A percentile compares a stretch with the other conserved stretches of the same genome.
phyloP scores from a whole-genome alignment of 2,329 filamentous ascomycete species.

The Phyllosticta paracitricarpa region DNA sequence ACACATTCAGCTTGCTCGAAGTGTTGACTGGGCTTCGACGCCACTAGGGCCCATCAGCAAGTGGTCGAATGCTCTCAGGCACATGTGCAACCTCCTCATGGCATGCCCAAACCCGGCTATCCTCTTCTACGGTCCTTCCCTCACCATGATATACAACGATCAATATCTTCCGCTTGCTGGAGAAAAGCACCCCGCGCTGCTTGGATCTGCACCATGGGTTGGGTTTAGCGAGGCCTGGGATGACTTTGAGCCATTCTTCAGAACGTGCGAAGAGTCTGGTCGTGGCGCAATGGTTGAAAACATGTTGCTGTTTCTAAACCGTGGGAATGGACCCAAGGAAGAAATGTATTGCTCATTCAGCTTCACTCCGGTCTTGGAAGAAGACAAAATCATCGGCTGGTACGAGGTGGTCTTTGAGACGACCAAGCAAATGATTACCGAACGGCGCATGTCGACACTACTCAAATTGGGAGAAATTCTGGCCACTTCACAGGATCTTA shows the following conservation, averaged over 20 bases:
- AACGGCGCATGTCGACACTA: conserved; percentile 6
- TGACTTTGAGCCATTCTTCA: conserved; percentile 38
- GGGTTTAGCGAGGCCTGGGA: conserved; percentile 63
- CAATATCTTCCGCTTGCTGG: conserved; percentile 58
- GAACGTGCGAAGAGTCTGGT: conserved; percentile 7
- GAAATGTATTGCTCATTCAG: conserved; percentile 12
- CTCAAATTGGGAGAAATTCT: conserved; percentile 7
- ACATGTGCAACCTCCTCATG: conserved; percentile 71
- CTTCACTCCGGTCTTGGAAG: conserved; percentile 10
- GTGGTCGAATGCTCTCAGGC: conserved; percentile 60
- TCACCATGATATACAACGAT: conserved; percentile 63
- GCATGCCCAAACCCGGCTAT: conserved; percentile 42
- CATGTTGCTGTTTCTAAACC: conserved; percentile 9
- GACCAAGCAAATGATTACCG: conserved; percentile 11
- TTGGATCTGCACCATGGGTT: conserved; percentile 55
- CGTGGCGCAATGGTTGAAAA: conserved; percentile 10
- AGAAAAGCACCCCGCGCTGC: conserved; percentile 59
- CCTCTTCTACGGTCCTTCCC: conserved; percentile 40
- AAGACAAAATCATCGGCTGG: conserved; percentile 10
- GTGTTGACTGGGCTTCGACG: conserved; percentile 61
- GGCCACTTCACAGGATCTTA: not conserved
- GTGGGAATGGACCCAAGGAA: conserved; percentile 3
- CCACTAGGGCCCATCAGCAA: conserved; percentile 59
- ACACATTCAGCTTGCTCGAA: conserved; percentile 61
- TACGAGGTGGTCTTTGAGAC: conserved; percentile 8